Percentiles rank a stretch among this genome's conserved stretches.
Conservation (phyloP, 176 grass and related monocot species). For the Oryza nivara region DNA sequence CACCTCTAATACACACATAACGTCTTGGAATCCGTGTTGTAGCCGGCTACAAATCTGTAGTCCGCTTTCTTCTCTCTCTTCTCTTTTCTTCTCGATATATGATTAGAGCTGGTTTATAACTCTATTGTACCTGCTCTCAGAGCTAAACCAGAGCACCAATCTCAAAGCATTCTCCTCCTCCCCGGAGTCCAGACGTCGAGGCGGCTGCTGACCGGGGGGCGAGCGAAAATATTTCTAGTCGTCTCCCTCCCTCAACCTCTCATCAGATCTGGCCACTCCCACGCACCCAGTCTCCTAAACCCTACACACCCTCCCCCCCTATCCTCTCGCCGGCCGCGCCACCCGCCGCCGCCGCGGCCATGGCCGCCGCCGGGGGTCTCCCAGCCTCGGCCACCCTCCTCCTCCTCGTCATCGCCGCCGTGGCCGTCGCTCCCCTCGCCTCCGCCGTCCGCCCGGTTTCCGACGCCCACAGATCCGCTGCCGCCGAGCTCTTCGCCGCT, state of each 20-base stretch:
- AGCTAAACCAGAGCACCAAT: neutral
- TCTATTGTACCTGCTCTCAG: no score
- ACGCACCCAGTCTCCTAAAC: conserved; percentile 55
- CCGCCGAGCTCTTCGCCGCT: conserved; percentile 50
- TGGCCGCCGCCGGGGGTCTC: conserved; percentile 37
- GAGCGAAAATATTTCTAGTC: conserved; percentile 47
- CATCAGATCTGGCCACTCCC: conserved; percentile 56
- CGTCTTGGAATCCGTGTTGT: no score
- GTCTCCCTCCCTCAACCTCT: conserved; percentile 43
- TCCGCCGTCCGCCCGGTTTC: conserved; percentile 54
- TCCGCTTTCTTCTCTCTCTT: no score
- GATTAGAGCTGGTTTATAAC: no score
- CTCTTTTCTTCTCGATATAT: no score
- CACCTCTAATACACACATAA: no score
- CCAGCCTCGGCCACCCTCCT: conserved; percentile 19
- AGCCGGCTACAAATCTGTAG: no score
- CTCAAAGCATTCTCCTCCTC: conserved; percentile 27
- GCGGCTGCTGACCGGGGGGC: neutral
- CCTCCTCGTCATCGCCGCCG: conserved; percentile 13
- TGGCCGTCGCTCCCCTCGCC: conserved; percentile 5
- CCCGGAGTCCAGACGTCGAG: conserved; percentile 37
- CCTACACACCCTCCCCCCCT: conserved; percentile 26
- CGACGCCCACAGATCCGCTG: conserved; percentile 60
- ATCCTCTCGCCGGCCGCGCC: conserved; percentile 23
- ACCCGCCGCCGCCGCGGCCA: conserved; percentile 24